These are phyloP conservation scores for Diplogelasinospora grovesii DNA, from an alignment of 495 filamentous ascomycete genomes.

Conservation along the genomic window DNA sequence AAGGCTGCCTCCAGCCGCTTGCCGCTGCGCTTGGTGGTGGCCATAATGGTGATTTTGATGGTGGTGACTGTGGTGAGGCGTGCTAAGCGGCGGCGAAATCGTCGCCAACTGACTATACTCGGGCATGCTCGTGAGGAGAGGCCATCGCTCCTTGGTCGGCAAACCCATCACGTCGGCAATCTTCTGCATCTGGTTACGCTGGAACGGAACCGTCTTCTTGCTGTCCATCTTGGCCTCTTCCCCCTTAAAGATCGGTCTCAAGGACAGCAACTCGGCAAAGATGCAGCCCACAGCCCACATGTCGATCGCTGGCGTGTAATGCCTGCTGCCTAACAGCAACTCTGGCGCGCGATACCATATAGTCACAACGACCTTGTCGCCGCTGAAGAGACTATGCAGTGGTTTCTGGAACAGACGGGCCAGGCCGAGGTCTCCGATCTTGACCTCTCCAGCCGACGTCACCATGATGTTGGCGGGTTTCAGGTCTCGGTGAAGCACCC, in stretches of 20 bases:
- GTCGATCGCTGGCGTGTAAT: conserved; percentile 95
- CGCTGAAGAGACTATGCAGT: conserved; percentile 78
- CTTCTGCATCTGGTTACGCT: conserved; percentile 97
- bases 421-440: conserved; percentile 88
- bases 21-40: conserved; percentile 42
- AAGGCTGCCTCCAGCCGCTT: conserved; percentile 22
- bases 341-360: conserved; percentile 99
- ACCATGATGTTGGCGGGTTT: conserved; percentile 99
- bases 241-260: conserved; percentile 96
- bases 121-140: conserved; percentile 68
- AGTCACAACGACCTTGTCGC: conserved; percentile 97
- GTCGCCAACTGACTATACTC: conserved; percentile 73
- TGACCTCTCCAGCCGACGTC: conserved; percentile 79
- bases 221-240: conserved; percentile 98
- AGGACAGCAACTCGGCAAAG: conserved; percentile 85
- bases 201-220: conserved; percentile 95
- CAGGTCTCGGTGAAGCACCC: conserved; percentile 94
- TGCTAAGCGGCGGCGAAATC: conserved; percentile 45
- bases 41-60: conserved; percentile 38
- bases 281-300: conserved; percentile 98
- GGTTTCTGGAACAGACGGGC: conserved; percentile 93
- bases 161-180: conserved; percentile 93
- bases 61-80: conserved; percentile 35
- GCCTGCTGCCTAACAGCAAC: conserved; percentile 78
- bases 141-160: conserved; percentile 86